Base-by-base conservation (phyloP, 441 rosid species). In the Omphalea diandra region DNA sequence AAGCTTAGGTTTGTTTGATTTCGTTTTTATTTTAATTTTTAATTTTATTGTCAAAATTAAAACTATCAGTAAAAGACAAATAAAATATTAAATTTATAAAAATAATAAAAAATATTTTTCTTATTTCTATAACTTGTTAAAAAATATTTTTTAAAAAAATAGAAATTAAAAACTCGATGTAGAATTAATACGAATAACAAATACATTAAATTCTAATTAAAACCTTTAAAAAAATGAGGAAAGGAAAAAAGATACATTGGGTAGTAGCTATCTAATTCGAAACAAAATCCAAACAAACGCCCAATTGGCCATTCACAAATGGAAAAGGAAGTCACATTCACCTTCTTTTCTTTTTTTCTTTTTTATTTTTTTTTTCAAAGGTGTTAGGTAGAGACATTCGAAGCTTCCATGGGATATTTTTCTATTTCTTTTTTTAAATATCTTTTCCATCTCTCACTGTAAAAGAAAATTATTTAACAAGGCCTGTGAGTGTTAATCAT, bases 361-460 rank as follows among this genome's bases (percentile, higher is more conserved):
- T 11, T 59, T 36, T n/a, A n/a, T n/a, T n/a, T n/a, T n/a, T n/a
- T 69, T 76, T 86, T 75, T 80, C 79, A 76, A 83, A 67, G 73
- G 86, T 52, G 87, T 81, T 87, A 83, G 88, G 91, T 87, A 56
- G 79, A 69, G 77, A 50, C 80, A 66, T 72, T 78, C 63, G 89
- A 87, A 85, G 83, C 86, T 87, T 85, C 89, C 83, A 74, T 52
- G n/a, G 43, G 81, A 80, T 79, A 55, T 78, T 71, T 72, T 54
- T 49, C n/a, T n/a, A n/a, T n/a, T n/a, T n/a, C n/a, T 46, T 24
- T 22, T 8, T 18, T 18, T 5, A n/a, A n/a, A n/a, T n/a, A n/a
- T n/a, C n/a, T 20, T 22, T 6, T 9, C 31, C 2, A 12, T 24
- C 58, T 12, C n/a, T 38, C 22, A 20, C 72, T 69, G 68, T 56